Percentiles rank a stretch among this genome's conserved stretches.
These are phyloP conservation scores for Ophiostoma tasmaniense DNA, from an alignment of 2,329 filamentous ascomycete genomes.

Conservation along the genomic window DNA sequence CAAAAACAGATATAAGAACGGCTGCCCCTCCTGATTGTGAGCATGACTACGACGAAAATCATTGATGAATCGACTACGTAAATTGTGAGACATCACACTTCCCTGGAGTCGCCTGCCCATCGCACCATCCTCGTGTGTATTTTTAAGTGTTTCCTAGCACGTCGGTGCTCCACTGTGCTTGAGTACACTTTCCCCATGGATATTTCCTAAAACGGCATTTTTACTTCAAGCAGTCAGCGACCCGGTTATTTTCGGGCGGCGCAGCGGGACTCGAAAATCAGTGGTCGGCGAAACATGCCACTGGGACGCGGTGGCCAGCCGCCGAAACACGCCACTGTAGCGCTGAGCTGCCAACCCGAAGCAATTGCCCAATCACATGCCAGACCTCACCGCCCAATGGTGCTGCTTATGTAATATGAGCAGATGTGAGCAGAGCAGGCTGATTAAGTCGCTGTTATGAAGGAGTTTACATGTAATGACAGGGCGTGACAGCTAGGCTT, in stretches of 20 bases:
- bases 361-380: not conserved
- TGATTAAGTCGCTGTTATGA: not conserved
- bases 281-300: not conserved
- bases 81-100: not conserved
- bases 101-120: not conserved
- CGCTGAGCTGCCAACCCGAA: not conserved
- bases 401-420: not conserved
- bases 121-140: not conserved
- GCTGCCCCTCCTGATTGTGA: not conserved
- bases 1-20: not conserved
- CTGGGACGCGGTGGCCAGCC: not conserved
- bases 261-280: not conserved
- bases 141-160: not conserved
- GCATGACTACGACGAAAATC: not conserved
- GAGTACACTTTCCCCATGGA: constrained; percentile 4
- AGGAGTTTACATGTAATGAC: not conserved
- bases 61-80: not conserved
- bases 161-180: constrained; percentile 2
- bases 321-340: not conserved
- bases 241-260: constrained; percentile 13
- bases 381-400: not conserved
- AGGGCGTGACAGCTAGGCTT: not conserved
- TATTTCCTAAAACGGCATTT: constrained; percentile 16
- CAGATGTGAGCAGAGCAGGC: not conserved
- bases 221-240: constrained; percentile 14